These are phyloP conservation scores for Irpex sp. DNA, from an alignment of 1,284 basidiomycete species.

Conservation along the genomic window DNA sequence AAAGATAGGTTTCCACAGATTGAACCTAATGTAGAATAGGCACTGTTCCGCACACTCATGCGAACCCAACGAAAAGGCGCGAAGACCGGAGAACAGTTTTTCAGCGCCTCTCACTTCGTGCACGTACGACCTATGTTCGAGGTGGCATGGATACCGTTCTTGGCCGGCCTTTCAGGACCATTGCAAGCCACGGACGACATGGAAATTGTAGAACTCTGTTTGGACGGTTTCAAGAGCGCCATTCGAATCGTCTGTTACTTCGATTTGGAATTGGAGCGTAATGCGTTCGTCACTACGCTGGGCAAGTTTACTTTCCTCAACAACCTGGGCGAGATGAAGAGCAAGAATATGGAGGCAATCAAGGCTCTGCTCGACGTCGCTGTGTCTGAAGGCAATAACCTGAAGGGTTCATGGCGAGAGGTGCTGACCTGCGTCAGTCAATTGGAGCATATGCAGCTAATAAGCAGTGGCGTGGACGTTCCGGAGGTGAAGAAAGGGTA, in stretches of 20 bases:
- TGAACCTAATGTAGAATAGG: conserved; percentile 39
- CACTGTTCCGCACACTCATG: conserved; percentile 87
- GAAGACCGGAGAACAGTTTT: conserved; percentile 79
- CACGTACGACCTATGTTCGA: conserved; percentile 98
- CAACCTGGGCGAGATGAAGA: conserved; percentile 96
- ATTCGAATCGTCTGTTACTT: conserved; percentile 94
- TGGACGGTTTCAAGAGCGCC: conserved; percentile 92
- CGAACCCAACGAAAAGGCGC: conserved; percentile 80
- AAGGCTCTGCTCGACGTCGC: conserved; percentile 91
- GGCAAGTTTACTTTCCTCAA: conserved; percentile 96
- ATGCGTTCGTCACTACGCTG: conserved; percentile 97
- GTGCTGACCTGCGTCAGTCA: conserved; percentile 95
- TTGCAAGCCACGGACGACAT: conserved; percentile 91
- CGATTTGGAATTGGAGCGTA: conserved; percentile 91
- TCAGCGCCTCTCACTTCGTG: conserved; percentile 91
- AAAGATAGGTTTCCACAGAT: neutral
- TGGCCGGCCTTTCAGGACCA: conserved; percentile 90
- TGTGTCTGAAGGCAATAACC: conserved; percentile 88
- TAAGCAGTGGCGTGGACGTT: conserved; percentile 82
- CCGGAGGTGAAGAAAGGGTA: conserved; percentile 84
- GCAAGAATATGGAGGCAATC: conserved; percentile 98
- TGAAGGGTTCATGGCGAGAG: conserved; percentile 95
- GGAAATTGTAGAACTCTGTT: conserved; percentile 86
- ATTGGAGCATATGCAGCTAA: conserved; percentile 95
- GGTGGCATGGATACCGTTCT: conserved; percentile 95